Conservation (phyloP, 2,329 filamentous ascomycete genomes). For the Lasiodiplodia sp. region DNA sequence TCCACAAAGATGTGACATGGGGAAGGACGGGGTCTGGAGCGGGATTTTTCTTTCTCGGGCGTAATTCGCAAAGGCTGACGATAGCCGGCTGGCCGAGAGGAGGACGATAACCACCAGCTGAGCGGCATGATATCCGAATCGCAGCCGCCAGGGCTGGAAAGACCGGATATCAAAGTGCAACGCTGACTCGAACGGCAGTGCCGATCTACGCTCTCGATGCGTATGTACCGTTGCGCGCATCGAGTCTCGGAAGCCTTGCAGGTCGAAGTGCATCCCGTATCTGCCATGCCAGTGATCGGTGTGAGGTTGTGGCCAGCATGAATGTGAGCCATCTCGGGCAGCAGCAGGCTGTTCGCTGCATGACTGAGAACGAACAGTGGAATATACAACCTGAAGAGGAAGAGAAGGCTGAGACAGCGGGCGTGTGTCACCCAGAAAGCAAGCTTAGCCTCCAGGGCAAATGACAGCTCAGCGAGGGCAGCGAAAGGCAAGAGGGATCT, state of each 20-base stretch:
- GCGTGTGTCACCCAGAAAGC: not conserved
- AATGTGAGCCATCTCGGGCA: not conserved
- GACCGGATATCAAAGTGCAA: not conserved
- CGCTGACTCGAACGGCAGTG: slow-evolving; percentile 7
- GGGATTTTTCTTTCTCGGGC: not conserved
- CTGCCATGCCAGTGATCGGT: slow-evolving; percentile 2
- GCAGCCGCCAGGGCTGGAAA: not conserved
- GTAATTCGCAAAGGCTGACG: not conserved
- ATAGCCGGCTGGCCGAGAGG: not conserved
- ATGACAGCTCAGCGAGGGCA: slow-evolving; percentile 3
- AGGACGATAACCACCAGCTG: not conserved
- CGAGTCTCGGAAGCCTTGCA: not conserved
- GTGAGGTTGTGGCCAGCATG: slow-evolving; percentile 11
- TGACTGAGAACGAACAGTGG: not conserved
- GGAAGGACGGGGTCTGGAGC: not conserved
- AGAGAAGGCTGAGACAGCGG: slow-evolving; percentile 12
- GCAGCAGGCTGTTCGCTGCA: slow-evolving; percentile 6
- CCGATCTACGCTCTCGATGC: slow-evolving; percentile 3
- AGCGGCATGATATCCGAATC: slow-evolving; percentile 13
- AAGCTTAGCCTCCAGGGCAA: not conserved
- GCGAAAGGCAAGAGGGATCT: slow-evolving; percentile 5
- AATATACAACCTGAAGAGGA: not conserved
- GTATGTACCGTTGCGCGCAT: not conserved
- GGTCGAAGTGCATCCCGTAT: slow-evolving; percentile 4
- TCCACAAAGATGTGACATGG: not conserved